Evolutionary conservation across 2,329 filamentous ascomycete species (phyloP).

Genomic region (Colletotrichum chlorophyti): DNA sequence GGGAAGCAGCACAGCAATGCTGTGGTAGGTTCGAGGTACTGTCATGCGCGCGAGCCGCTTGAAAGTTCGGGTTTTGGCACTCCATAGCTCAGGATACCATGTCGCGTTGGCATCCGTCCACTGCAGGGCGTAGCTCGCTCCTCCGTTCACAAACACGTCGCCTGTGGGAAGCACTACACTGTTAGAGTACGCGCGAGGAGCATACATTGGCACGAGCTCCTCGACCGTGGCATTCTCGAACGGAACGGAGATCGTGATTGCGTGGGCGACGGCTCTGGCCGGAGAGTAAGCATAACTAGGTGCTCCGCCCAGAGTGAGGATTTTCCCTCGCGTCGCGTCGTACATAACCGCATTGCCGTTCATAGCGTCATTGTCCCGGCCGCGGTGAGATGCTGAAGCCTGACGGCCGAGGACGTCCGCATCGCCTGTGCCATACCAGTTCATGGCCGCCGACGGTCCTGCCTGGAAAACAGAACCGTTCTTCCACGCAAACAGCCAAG

Average conservation of each 20-base stretch:
- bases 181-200: slow-evolving; percentile 48
- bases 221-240: not conserved
- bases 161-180: slow-evolving; percentile 55
- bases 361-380: slow-evolving; percentile 56
- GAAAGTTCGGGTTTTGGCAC: no score
- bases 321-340: slow-evolving; percentile 58
- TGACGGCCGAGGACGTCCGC: slow-evolving; percentile 36
- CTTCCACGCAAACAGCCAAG: slow-evolving; percentile 45
- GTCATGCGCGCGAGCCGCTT: no score
- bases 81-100: no score
- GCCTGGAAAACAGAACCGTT: slow-evolving; percentile 58
- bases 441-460: slow-evolving; percentile 58
- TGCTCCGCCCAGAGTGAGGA: slow-evolving; percentile 57
- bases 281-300: slow-evolving; percentile 48
- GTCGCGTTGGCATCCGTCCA: no score
- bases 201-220: not conserved
- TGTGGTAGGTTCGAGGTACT: no score
- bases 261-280: slow-evolving; percentile 50
- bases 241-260: slow-evolving; percentile 52
- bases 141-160: slow-evolving; percentile 51
- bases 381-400: slow-evolving; percentile 49
- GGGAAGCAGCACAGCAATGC: no score
- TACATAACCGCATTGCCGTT: slow-evolving; percentile 63
- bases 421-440: slow-evolving; percentile 59
- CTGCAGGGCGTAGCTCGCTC: no score